These are phyloP conservation scores for Didymella sp. DNA, from an alignment of 2,329 filamentous ascomycete genomes.

Conservation along the genomic window DNA sequence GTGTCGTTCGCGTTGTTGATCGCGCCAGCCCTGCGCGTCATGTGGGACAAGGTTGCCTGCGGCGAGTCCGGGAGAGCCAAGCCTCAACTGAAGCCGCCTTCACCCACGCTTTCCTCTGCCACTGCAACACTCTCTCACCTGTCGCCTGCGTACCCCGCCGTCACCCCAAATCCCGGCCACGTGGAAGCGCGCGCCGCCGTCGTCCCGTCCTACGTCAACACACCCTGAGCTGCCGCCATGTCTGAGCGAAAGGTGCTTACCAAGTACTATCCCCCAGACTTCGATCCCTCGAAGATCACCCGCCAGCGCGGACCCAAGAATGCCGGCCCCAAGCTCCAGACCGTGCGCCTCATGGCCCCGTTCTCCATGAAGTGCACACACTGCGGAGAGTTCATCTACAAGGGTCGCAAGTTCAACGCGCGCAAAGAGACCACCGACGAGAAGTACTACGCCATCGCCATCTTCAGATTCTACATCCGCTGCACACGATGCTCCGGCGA, in stretches of 20 bases:
- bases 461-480: conserved; percentile 85
- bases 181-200: not conserved
- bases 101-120: conserved; percentile 1
- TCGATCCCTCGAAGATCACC: conserved; percentile 82
- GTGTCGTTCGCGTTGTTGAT: conserved; percentile 10
- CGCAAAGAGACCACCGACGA: conserved; percentile 92
- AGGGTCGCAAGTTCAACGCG: conserved; percentile 93
- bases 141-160: not conserved
- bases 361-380: conserved; percentile 78
- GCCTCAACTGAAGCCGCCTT: not conserved
- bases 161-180: not conserved
- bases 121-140: not conserved
- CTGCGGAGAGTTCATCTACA: conserved; percentile 85
- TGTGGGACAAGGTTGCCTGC: not conserved
- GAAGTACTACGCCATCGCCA: conserved; percentile 85
- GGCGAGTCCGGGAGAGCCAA: conserved; percentile 12
- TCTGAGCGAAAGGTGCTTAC: conserved; percentile 83
- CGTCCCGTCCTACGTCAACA: not conserved
- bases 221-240: conserved; percentile 61
- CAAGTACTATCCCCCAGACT: conserved; percentile 76
- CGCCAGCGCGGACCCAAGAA: conserved; percentile 73
- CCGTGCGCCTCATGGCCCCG: conserved; percentile 88
- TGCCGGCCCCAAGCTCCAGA: conserved; percentile 80
- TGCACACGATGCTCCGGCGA: conserved; percentile 86
- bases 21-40: not conserved